Evolutionary conservation across 2,329 filamentous ascomycete species (phyloP).

Genomic region (Fonsecaea nubica): DNA sequence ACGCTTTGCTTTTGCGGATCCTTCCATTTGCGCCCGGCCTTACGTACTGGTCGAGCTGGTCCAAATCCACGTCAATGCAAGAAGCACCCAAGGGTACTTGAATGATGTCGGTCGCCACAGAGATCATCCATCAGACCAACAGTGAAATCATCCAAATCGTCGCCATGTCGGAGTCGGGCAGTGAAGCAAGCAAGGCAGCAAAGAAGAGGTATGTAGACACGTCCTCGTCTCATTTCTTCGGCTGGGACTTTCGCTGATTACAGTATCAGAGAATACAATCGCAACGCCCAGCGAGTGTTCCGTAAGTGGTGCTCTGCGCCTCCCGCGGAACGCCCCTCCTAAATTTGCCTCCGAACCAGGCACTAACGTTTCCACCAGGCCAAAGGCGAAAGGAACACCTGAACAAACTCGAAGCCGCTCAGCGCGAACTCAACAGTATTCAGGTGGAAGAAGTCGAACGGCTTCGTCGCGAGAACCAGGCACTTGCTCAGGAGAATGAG

Average conservation of each 20-base stretch:
- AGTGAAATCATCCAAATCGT: constrained; percentile 28
- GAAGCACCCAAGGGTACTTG: constrained; percentile 35
- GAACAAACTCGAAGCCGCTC: constrained; percentile 52
- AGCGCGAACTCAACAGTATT: constrained; percentile 49
- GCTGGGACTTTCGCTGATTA: constrained; percentile 23
- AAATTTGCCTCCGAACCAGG: constrained; percentile 6
- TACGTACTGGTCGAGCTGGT: constrained; percentile 31
- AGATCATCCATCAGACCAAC: constrained; percentile 32
- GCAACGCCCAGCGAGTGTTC: constrained; percentile 54
- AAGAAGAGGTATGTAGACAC: constrained; percentile 40
- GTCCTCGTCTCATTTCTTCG: background rate
- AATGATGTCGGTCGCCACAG: constrained; percentile 41
- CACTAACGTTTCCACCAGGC: constrained; percentile 42
- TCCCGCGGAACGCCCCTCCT: constrained; percentile 13
- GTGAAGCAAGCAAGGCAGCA: constrained; percentile 42
- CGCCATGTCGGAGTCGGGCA: constrained; percentile 43
- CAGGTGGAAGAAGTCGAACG: constrained; percentile 52
- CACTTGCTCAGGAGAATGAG: constrained; percentile 51
- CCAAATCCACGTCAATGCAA: constrained; percentile 23
- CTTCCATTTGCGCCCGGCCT: constrained; percentile 26
- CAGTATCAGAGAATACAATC: constrained; percentile 46
- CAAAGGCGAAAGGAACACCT: constrained; percentile 54
- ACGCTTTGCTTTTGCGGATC: constrained; percentile 33
- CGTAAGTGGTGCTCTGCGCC: constrained; percentile 44
- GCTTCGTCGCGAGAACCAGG: constrained; percentile 50